Evolutionary conservation across 2,329 filamentous ascomycete species (phyloP), one percentile per base, ranked within the genome.

Genomic region (Gaeumannomyces sp.): DNA sequence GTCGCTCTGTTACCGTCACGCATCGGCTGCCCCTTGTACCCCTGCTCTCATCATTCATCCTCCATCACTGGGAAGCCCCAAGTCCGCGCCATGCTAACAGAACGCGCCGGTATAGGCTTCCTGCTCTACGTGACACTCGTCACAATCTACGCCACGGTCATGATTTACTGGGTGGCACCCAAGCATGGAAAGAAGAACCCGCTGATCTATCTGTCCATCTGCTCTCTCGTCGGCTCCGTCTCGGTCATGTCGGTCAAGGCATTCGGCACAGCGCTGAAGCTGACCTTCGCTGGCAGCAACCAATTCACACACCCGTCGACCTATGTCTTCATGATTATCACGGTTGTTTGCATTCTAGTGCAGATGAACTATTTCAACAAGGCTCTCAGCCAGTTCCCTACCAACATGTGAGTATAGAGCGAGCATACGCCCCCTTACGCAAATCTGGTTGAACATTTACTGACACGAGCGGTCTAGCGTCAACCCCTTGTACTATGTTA

Each of bases 351-450:
- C 81, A 98, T 99, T 74, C 77, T 99, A 70, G 97, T 93, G 11
- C 95, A 99, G 82, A 98, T 99, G 95, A 99, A 99, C 78, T 99
- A 99, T 78, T 97, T 99, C 79, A 99, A 99, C 83, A 99, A 99
- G 78, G 95, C 95, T 10, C 81, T 99, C 66, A 96, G 92, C 76
- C 93, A 96, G 73, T 99, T 98, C 78, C 94, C 92, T 35, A 97
- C 95, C 38, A 97, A 96, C 71, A 96, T 99, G 93, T 97, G 84
- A 76, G 91, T 81, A 29, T 59, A 35, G 45, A 57, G 14, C 25
- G 11, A 27, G 22, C n/a, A 45, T 58, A 2, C 16, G 22, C 45
- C 25, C n/a, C 35, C n/a, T 27, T 4, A 19, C 22, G 57, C 45
- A n/a, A 4, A 14, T 31, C 13, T 50, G 6, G 31, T 13, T 28